These are phyloP conservation scores for Guyanaporus albipodus DNA, from an alignment of 768 basidiomycete species.

Conservation along the genomic window DNA sequence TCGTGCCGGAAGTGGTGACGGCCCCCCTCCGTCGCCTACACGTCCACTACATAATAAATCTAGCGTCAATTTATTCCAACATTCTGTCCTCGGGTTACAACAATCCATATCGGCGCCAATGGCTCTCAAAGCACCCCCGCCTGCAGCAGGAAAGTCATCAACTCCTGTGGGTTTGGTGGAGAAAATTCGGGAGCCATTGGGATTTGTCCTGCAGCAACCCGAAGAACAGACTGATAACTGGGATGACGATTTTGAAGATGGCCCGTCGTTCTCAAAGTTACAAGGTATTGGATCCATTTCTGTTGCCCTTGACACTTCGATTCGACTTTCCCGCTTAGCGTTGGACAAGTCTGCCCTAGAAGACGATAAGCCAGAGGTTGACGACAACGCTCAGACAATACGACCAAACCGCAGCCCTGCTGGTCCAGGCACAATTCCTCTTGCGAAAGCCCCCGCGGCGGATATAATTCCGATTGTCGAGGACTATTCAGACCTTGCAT, in stretches of 20 bases:
- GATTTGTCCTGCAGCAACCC: slow-evolving; percentile 63
- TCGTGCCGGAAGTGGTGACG: slow-evolving; percentile 34
- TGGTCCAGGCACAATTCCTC: slow-evolving; percentile 43
- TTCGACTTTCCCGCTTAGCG: slow-evolving; percentile 35
- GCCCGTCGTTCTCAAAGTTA: slow-evolving; percentile 82
- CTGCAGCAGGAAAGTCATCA: slow-evolving; percentile 17
- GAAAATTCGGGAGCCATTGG: slow-evolving; percentile 50
- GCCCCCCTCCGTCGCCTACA: slow-evolving; percentile 44
- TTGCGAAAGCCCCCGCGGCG: slow-evolving; percentile 58
- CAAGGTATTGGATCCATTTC: slow-evolving; percentile 40
- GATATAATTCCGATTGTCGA: slow-evolving; percentile 72
- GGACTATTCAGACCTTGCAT: slow-evolving; percentile 86
- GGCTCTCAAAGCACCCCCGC: slow-evolving; percentile 20
- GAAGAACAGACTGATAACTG: slow-evolving; percentile 94
- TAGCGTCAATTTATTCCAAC: slow-evolving; percentile 26
- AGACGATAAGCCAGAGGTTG: slow-evolving; percentile 51
- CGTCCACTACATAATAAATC: slow-evolving; percentile 29
- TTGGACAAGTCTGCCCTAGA: slow-evolving; percentile 57
- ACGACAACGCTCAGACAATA: slow-evolving; percentile 80
- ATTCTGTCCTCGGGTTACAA: slow-evolving; percentile 33
- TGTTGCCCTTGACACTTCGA: neutral
- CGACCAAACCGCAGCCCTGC: slow-evolving; percentile 71
- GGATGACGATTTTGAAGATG: slow-evolving; percentile 98
- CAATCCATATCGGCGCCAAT: slow-evolving; percentile 33
- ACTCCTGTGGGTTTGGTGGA: slow-evolving; percentile 33